Conservation (phyloP, 108 stramenopile species). For the Fistulifera solaris region DNA sequence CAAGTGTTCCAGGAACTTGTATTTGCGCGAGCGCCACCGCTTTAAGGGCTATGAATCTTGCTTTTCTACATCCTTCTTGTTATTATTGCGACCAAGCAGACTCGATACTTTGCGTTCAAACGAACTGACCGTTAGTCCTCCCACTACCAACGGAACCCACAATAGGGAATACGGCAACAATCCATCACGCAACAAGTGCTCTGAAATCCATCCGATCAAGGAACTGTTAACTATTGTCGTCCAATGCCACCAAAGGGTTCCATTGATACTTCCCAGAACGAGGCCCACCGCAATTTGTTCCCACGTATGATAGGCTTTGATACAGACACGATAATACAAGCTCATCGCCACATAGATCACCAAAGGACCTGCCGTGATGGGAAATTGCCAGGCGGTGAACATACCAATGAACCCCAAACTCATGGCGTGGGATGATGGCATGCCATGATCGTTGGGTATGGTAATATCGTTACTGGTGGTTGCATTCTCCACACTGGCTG, state of each 20-base stretch:
- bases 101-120: slow-evolving; percentile 58
- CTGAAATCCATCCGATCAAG: slow-evolving; percentile 7
- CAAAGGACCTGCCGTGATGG: slow-evolving; percentile 7
- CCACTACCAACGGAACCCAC: slow-evolving; percentile 52
- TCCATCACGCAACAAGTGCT: slow-evolving; percentile 38
- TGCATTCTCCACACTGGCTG: background rate
- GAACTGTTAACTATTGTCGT: slow-evolving; percentile 12
- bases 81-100: background rate
- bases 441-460: slow-evolving; percentile 72
- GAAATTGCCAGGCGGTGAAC: slow-evolving; percentile 18
- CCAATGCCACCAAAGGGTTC: slow-evolving; percentile 40
- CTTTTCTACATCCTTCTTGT: too few relatives aligned
- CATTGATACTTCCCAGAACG: slow-evolving; percentile 47
- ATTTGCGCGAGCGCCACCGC: too few relatives aligned
- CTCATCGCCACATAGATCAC: slow-evolving; percentile 37
- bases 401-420: slow-evolving; percentile 76
- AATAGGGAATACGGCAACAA: slow-evolving; percentile 40
- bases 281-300: slow-evolving; percentile 67
- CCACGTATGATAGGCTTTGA: slow-evolving; percentile 41
- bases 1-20: too few relatives aligned
- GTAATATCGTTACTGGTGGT: slow-evolving; percentile 14
- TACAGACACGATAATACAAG: slow-evolving; percentile 54
- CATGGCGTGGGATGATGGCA: slow-evolving; percentile 85
- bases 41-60: too few relatives aligned
- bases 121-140: slow-evolving; percentile 59